phyloP scores from a whole-genome alignment of 1,284 basidiomycete genomes.

The Apiotrichum gracile region DNA sequence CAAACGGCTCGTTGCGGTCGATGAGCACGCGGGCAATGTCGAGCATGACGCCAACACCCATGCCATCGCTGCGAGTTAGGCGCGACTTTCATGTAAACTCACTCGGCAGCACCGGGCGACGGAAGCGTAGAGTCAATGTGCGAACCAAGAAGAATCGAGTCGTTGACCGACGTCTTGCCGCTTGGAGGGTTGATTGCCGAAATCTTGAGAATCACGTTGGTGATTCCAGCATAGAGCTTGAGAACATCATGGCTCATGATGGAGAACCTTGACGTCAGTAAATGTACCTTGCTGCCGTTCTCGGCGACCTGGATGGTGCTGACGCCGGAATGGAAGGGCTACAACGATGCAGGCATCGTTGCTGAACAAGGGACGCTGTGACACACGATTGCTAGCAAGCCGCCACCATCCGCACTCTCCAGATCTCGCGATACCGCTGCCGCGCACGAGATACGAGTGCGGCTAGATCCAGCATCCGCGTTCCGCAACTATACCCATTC shows the following conservation, averaged over 20 bases:
- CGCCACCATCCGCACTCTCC: no score
- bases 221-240: constrained; percentile 82
- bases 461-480: no score
- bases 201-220: constrained; percentile 82
- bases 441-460: no score
- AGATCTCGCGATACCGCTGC: no score
- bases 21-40: constrained; percentile 78
- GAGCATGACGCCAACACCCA: constrained; percentile 85
- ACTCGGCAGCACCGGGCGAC: constrained; percentile 74
- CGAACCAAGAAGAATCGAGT: constrained; percentile 80
- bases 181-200: constrained; percentile 50
- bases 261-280: constrained; percentile 60
- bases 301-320: no score
- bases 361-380: no score
- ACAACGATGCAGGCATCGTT: no score
- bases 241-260: constrained; percentile 79
- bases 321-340: no score
- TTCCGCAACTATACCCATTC: no score
- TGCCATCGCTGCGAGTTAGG: constrained; percentile 56
- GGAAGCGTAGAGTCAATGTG: constrained; percentile 70
- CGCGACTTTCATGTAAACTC: constrained; percentile 14
- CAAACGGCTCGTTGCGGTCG: constrained; percentile 64
- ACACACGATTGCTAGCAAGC: no score
- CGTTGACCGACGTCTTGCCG: constrained; percentile 60
- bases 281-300: no score